phyloP scores from a whole-genome alignment of 2,329 filamentous ascomycete species.

The Aspergillus sergii region DNA sequence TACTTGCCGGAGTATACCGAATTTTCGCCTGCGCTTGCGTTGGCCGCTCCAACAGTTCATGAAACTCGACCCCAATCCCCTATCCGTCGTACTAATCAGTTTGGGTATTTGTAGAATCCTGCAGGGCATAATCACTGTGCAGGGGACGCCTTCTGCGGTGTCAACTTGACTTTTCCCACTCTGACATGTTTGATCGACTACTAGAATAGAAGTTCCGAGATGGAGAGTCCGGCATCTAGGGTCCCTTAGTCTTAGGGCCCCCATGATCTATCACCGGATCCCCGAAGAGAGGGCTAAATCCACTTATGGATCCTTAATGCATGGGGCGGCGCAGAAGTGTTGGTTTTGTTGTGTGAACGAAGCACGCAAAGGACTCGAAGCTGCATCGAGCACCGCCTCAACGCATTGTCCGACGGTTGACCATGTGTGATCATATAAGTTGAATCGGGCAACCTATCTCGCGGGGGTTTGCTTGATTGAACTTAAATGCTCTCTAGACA shows the following conservation, averaged over 20 bases:
- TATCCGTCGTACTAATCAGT: neutral
- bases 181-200: neutral
- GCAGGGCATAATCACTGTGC: neutral
- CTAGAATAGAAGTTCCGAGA: neutral
- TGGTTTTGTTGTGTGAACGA: neutral
- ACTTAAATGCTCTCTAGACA: neutral
- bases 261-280: neutral
- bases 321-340: conserved; percentile 4
- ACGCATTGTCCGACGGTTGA: neutral
- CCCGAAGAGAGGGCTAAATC: neutral
- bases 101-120: conserved; percentile 4
- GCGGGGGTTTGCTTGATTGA: neutral
- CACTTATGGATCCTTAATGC: conserved; percentile 2
- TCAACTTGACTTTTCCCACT: neutral
- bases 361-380: neutral
- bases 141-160: neutral
- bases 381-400: conserved; percentile 8
- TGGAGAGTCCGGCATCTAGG: neutral
- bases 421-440: conserved; percentile 2
- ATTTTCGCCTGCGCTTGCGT: neutral
- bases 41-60: neutral
- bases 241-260: neutral
- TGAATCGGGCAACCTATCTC: neutral
- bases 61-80: conserved; percentile 1
- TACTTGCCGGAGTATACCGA: conserved; percentile 1